Conservation (phyloP, 148 eudicot species). For the Dysphania ambrosioides region DNA sequence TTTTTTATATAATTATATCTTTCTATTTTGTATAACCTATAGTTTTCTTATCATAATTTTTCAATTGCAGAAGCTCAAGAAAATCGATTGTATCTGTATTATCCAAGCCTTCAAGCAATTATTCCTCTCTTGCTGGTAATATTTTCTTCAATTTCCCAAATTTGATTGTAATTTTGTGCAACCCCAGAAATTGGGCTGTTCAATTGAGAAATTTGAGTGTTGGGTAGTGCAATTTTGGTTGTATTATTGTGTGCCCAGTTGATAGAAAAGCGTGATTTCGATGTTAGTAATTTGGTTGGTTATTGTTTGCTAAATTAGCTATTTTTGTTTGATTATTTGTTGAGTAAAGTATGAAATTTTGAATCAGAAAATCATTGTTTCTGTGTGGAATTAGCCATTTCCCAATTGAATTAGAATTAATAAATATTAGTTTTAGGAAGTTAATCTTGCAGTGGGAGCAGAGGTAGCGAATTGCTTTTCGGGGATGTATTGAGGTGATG, state of each 20-base stretch:
- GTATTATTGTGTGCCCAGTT: background rate
- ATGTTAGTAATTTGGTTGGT: background rate
- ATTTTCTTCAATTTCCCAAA: background rate
- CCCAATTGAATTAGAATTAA: too few relatives aligned
- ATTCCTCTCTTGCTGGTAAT: conserved; percentile 23
- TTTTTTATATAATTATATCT: background rate
- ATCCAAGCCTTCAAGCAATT: conserved; percentile 34
- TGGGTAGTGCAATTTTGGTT: background rate
- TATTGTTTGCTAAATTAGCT: background rate
- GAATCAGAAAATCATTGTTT: background rate
- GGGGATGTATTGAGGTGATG: too few relatives aligned
- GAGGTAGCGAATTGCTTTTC: too few relatives aligned
- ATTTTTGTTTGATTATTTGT: background rate
- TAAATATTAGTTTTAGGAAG: too few relatives aligned
- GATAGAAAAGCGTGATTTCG: background rate
- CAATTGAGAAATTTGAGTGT: background rate
- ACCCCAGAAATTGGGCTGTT: background rate
- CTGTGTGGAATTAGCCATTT: background rate
- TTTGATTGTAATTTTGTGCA: background rate
- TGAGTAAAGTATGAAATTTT: background rate
- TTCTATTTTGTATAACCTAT: background rate
- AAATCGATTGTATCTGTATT: conserved; percentile 37
- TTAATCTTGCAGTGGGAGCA: too few relatives aligned
- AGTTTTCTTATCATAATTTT: background rate
- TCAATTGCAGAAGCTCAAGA: conserved; percentile 28